Base-by-base conservation (phyloP, 352 stramenopile species). In the Globisporangium yorkense region DNA sequence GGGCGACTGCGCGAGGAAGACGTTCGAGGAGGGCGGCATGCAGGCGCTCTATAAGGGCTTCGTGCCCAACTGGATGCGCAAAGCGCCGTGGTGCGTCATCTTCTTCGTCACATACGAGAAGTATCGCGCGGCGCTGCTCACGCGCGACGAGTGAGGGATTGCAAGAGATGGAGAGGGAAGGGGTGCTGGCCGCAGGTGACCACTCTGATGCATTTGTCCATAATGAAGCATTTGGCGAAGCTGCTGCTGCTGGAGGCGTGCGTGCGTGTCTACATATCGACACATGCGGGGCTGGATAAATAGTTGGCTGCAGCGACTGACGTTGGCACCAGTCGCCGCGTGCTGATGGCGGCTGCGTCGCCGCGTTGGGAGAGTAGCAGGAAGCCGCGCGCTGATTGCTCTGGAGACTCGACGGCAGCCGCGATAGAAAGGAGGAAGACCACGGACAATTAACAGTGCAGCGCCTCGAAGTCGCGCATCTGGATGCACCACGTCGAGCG, bases 91-190 rank as follows among this genome's bases (percentile, higher is more conserved):
- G 84, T 93, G 82, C 58, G 64, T 92, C 49, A 76, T 93, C 56
- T 94, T 93, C 68, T 96, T 96, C 65, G 75, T 96, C 54, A 80
- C 77, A 20, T 96, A 94, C 63, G 86, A 96, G 61, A 79, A 90
- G 56, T 88, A 89, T 54, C 77, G 82, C 20, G 69, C 75, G 0
- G 63, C 56, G 6, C 43, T 92, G 31, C 70, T 56, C 31, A 63
- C n/a, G 5, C 20, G 71, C 21, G 57, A 74, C 12, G 59, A 66
- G 51, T 63, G 66, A 58, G 62, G 63, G 43, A 55, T 21, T 44
- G 12, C n/a, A n/a, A 44, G 9, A 48, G n/a, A 27, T 47, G 41
- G 21, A n/a, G 33, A 45, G 20, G n/a, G 29, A 41, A 37, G 7
- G 48, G 9, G 35, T 12, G 31, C 8, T n/a, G 50, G 16, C 33